Evolutionary conservation across 257 asterid species (phyloP), one percentile per base, ranked within the genome.

Genomic region (Cynanchum wilfordii): DNA sequence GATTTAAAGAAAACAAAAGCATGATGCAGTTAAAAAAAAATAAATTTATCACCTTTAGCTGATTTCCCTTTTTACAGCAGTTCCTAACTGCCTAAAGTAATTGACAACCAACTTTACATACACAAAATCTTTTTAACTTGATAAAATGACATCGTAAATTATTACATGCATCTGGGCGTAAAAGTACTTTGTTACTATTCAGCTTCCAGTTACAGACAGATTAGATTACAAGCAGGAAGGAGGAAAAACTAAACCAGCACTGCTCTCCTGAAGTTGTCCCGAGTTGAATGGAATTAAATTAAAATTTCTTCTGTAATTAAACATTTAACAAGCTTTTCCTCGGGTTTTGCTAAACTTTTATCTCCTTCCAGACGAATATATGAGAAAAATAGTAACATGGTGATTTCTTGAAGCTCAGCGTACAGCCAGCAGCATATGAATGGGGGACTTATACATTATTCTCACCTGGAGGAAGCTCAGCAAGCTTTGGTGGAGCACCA

Each of bases 381-480:
- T 44, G 12, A 11, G 4, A 68, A n/a, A 67, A 50, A 7, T 49
- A 33, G 17, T 50, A 29, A 44, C 24, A 30, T 49, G n/a, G 76
- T 27, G 70, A 73, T 62, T 30, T 7, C 45, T 42, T 57, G 57
- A 36, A 57, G 29, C 15, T 33, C 15, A 15, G n/a, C 36, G 58
- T 24, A 8, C 68, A 42, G 47, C 42, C 38, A 12, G 38, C 38
- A 12, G 38, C 5, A 29, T 11, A 55, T 12, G 12, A 65, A 16
- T 12, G 65, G 38, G 24, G 12, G 3, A 15, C 66, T 81, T 90
- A 90, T 63, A 95, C 75, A 83, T 81, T 85, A 83, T 81, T 84
- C 84, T 92, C 99, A 69, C 96, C 99, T 0, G 99, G 96, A 74
- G 98, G 99, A 47, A 92, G 96, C 85, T 95, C 96, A 3, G 98